Evolutionary conservation across 2,329 filamentous ascomycete species (phyloP).

Genomic region (Cladosporium sp.): DNA sequence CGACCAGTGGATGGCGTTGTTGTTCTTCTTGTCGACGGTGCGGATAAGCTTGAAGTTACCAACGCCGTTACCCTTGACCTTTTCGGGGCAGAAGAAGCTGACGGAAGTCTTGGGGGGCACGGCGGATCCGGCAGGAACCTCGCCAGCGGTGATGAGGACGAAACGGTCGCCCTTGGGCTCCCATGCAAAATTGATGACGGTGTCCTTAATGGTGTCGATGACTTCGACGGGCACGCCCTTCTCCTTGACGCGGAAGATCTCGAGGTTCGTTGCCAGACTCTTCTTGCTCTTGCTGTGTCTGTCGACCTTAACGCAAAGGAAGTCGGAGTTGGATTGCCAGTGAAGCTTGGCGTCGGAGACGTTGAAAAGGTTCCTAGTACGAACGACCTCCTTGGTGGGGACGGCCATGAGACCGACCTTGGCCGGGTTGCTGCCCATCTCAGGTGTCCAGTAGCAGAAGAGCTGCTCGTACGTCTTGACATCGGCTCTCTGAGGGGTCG

Average conservation of each 20-base stretch:
- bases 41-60: conserved; percentile 97
- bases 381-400: conserved; percentile 87
- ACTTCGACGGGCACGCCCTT: conserved; percentile 98
- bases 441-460: conserved; percentile 97
- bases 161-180: conserved; percentile 97
- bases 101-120: conserved; percentile 91
- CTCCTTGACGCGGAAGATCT: conserved; percentile 95
- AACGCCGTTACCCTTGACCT: conserved; percentile 70
- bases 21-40: conserved; percentile 98
- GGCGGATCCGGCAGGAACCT: conserved; percentile 69
- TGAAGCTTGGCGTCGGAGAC: conserved; percentile 96
- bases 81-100: conserved; percentile 94
- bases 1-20: conserved; percentile 99
- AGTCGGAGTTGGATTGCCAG: conserved; percentile 93
- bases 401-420: conserved; percentile 96
- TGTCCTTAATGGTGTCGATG: conserved; percentile 95
- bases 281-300: conserved; percentile 99
- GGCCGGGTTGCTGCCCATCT: conserved; percentile 94
- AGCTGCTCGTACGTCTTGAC: conserved; percentile 92
- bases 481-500: conserved; percentile 72
- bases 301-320: conserved; percentile 97
- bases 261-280: conserved; percentile 89
- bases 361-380: conserved; percentile 95
- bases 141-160: conserved; percentile 90
- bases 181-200: conserved; percentile 99